Percentiles rank a stretch among this genome's conserved stretches.
phyloP scores from a whole-genome alignment of 2,329 filamentous ascomycete species.

The Microthyrium microscopicum region DNA sequence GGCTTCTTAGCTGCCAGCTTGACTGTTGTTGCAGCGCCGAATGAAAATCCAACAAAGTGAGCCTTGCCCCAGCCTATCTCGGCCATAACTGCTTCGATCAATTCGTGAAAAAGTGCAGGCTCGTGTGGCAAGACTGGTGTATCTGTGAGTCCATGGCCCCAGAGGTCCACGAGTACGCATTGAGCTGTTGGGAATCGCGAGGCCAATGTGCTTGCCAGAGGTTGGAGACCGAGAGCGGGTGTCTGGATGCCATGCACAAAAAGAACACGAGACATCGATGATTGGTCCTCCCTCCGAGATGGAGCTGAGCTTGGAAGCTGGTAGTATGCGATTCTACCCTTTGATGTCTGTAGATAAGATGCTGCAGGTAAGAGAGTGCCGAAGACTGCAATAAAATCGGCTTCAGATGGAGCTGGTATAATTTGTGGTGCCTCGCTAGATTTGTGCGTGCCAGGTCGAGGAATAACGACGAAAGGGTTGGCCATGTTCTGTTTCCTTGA shows the following conservation, averaged over 20 bases:
- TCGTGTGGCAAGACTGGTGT: slow-evolving; percentile 29
- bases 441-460: slow-evolving; percentile 13
- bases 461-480: slow-evolving; percentile 13
- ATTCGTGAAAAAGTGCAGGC: slow-evolving; percentile 24
- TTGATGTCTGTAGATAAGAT: slow-evolving; percentile 16
- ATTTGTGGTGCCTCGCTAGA: slow-evolving; percentile 10
- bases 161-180: slow-evolving; percentile 31
- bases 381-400: slow-evolving; percentile 21
- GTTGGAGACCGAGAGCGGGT: slow-evolving; percentile 30
- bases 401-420: slow-evolving; percentile 23
- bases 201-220: slow-evolving; percentile 23
- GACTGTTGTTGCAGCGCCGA: slow-evolving; percentile 26
- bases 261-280: slow-evolving; percentile 18
- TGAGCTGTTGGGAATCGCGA: slow-evolving; percentile 20
- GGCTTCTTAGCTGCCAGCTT: slow-evolving; percentile 21
- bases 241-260: slow-evolving; percentile 37
- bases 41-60: slow-evolving; percentile 34
- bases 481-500: no score
- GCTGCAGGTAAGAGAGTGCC: slow-evolving; percentile 24
- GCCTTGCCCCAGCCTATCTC: slow-evolving; percentile 25
- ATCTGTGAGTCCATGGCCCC: slow-evolving; percentile 37
- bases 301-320: slow-evolving; percentile 13
- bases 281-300: neutral
- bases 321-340: slow-evolving; percentile 27
- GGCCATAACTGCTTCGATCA: slow-evolving; percentile 25